Conservation (phyloP, 352 stramenopile species). For the Saprolegnia diclina region DNA sequence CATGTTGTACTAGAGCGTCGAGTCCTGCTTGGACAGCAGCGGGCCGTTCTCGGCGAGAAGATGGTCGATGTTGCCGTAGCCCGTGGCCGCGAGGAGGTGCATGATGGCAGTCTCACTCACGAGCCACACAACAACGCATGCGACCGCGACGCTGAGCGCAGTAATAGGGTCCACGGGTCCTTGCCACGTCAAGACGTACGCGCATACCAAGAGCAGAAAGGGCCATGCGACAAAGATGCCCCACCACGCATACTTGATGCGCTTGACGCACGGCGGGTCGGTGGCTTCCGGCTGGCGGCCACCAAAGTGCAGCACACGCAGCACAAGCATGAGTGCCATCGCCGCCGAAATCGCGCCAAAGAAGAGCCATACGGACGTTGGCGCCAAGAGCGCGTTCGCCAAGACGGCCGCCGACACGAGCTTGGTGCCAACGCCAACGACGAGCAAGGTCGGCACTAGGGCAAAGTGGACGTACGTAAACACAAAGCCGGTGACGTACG, state of each 20-base stretch:
- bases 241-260: slow-evolving; percentile 25
- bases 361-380: neutral
- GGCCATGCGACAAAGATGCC: neutral
- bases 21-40: neutral
- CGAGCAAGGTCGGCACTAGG: slow-evolving; percentile 9
- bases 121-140: slow-evolving; percentile 4
- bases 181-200: neutral
- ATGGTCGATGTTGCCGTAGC: neutral
- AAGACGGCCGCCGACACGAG: slow-evolving; percentile 17
- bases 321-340: slow-evolving; percentile 3
- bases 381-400: neutral
- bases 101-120: slow-evolving; percentile 19
- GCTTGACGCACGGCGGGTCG: slow-evolving; percentile 20
- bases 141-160: neutral
- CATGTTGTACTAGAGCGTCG: too few relatives aligned
- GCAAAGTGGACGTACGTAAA: slow-evolving; percentile 16
- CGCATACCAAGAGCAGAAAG: neutral
- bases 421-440: slow-evolving; percentile 21
- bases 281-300: slow-evolving; percentile 4
- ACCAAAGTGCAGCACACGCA: slow-evolving; percentile 20
- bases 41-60: neutral
- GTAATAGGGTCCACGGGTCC: slow-evolving; percentile 5
- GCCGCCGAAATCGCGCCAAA: slow-evolving; percentile 23
- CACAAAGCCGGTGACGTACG: neutral
- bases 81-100: neutral